These are phyloP conservation scores for Thymus quinquecostatus DNA, from an alignment of 257 asterid species.

Conservation along the genomic window DNA sequence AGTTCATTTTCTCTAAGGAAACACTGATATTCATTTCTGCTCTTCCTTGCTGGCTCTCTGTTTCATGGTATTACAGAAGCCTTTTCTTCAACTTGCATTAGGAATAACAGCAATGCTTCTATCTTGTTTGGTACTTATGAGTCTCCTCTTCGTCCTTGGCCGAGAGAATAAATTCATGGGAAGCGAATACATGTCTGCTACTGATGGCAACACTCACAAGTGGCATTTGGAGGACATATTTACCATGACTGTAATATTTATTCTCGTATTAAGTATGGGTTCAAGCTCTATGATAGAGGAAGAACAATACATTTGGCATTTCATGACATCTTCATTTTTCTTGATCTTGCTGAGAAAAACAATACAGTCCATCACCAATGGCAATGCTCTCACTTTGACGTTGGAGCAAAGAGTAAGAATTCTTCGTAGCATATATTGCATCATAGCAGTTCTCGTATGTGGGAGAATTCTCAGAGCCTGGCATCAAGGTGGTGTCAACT, in stretches of 20 bases:
- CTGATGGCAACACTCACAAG: conserved; percentile 28
- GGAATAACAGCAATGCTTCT: conserved; percentile 73
- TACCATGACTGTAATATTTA: conserved; percentile 43
- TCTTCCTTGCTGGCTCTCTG: conserved; percentile 10
- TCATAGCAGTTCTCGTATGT: conserved; percentile 53
- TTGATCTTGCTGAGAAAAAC: conserved; percentile 68
- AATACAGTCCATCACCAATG: conserved; percentile 43
- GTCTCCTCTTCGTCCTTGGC: conserved; percentile 50
- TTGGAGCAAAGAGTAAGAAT: conserved; percentile 24
- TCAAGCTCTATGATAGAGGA: conserved; percentile 98
- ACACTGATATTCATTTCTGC: conserved; percentile 7
- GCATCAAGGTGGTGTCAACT: conserved; percentile 99
- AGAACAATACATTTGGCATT: conserved; percentile 92
- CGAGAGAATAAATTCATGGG: conserved; percentile 43
- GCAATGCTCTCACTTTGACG: conserved; percentile 31
- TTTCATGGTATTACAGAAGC: conserved; percentile 60
- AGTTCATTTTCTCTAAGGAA: conserved; percentile 10
- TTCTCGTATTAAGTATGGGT: conserved; percentile 74
- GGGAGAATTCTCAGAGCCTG: conserved; percentile 91
- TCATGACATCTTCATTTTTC: conserved; percentile 64
- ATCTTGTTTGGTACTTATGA: conserved; percentile 59
- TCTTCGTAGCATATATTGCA: conserved; percentile 35
- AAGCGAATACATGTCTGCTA: conserved; percentile 28
- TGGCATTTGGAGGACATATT: conserved; percentile 70
- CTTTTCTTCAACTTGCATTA: conserved; percentile 55